Percentiles rank a stretch among this genome's conserved stretches.
Conservation (phyloP, 2,329 filamentous ascomycete genomes). For the Endocalyx cinctus region DNA sequence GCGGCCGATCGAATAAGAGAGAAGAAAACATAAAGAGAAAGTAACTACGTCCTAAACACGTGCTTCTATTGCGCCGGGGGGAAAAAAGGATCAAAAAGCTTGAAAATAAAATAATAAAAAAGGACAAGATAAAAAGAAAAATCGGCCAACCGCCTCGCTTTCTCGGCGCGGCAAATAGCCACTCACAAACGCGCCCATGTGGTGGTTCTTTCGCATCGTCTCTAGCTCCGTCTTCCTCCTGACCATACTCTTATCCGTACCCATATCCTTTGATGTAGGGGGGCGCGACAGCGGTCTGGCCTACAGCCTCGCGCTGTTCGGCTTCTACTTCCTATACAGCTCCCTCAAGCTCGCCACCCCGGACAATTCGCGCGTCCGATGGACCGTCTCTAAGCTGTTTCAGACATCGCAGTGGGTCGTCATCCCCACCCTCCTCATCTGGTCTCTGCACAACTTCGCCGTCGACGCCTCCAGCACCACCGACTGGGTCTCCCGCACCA, state of each 20-base stretch:
- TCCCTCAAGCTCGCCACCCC: conserved; percentile 75
- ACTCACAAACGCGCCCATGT: conserved; percentile 61
- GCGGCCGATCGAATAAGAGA: too few relatives aligned
- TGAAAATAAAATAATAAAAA: too few relatives aligned
- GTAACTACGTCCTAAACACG: too few relatives aligned
- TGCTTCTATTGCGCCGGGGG: too few relatives aligned
- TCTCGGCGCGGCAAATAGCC: conserved; percentile 29
- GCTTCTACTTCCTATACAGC: conserved; percentile 89
- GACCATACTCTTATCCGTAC: conserved; percentile 91
- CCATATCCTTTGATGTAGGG: conserved; percentile 95
- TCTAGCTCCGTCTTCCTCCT: conserved; percentile 83
- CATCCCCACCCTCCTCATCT: conserved; percentile 82
- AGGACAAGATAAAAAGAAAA: too few relatives aligned
- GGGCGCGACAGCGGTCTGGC: conserved; percentile 90
- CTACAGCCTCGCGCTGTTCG: conserved; percentile 83
- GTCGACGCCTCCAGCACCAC: conserved; percentile 75
- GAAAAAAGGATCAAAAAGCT: too few relatives aligned
- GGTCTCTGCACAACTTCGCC: conserved; percentile 92
- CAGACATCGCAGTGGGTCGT: conserved; percentile 80
- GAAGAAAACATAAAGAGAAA: too few relatives aligned
- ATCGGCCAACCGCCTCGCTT: conserved; percentile 29
- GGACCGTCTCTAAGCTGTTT: conserved; percentile 63
- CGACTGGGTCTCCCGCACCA: conserved; percentile 78
- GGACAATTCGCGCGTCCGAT: conserved; percentile 70
- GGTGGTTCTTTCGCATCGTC: conserved; percentile 72